These are phyloP conservation scores for Salix purpurea DNA, from an alignment of 345 rosid genomes.

Conservation along the genomic window DNA sequence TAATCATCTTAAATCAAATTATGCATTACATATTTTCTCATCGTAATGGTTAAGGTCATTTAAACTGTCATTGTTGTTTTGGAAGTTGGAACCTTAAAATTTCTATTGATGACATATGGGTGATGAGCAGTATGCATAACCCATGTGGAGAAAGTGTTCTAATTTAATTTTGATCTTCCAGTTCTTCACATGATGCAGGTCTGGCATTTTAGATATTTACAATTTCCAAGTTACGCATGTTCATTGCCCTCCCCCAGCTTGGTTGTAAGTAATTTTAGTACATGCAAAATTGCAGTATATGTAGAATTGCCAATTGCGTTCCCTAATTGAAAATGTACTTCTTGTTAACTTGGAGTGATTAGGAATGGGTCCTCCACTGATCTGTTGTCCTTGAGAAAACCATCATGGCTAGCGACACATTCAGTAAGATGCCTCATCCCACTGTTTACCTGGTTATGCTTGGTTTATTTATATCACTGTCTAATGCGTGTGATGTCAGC, in stretches of 20 bases:
- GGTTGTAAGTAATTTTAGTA: conserved; percentile 70
- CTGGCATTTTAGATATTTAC: conserved; percentile 74
- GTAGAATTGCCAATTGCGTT: neutral
- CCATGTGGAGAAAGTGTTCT: neutral
- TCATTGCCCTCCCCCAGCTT: conserved; percentile 97
- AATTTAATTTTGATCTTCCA: neutral
- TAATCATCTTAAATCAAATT: too few species aligned
- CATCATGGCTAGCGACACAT: conserved; percentile 78
- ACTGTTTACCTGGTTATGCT: neutral
- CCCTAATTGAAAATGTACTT: neutral
- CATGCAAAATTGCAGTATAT: neutral
- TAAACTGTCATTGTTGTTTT: neutral
- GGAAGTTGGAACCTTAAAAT: neutral
- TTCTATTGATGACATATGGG: neutral
- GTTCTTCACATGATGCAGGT: conserved; percentile 47
- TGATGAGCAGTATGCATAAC: neutral
- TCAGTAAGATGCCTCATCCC: conserved; percentile 48
- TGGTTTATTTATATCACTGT: neutral
- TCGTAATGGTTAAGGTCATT: neutral
- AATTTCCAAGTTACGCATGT: conserved; percentile 68
- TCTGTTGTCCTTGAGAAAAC: conserved; percentile 54
- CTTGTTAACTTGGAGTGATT: conserved; percentile 21
- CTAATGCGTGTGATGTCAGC: neutral
- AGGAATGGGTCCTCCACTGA: conserved; percentile 50
- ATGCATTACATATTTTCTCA: too few species aligned